Evolutionary conservation across 768 basidiomycete species (phyloP), one percentile per base, ranked within the genome.

Genomic region (Suillus fuscotomentosus): DNA sequence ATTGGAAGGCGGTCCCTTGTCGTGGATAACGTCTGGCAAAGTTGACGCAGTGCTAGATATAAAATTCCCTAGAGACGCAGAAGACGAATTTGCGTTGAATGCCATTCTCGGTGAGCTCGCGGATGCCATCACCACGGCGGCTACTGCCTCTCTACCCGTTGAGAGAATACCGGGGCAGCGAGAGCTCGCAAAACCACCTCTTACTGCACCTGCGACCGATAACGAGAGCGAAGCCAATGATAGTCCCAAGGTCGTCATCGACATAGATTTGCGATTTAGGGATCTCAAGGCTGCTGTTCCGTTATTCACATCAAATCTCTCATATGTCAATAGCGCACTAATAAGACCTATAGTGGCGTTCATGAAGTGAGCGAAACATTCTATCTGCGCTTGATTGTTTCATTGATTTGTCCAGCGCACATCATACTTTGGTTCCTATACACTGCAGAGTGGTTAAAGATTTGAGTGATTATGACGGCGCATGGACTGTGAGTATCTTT

Each of bases 1-100:
- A 3, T 83, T 84, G 61, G 92, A 90, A 66, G 93, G 95, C 8
- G 74, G 74, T 8, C 95, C 96, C 14, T 90, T 99, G 65, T 95
- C 95, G 2, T 99, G 97, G 97, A 95, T 99, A 65, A 96, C 92
- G 0, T 93, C 96, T 0, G 97, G 97, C 50, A 97, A 97, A 76
- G 84, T 97, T 34, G 97, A 99, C 72, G 93, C 95, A 11, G 97
- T 99, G 6, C 84, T 98, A 27, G 97, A 99, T 77, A 96, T 99
- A 78, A 95, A 96, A 72, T 99, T 99, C 76, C 96, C 97, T 27
- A 88, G 87, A 20, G 89, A 94, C 69, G 86, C 87, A 11, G 89
- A 90, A 63, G 84, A 84, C 51, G 85, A 88, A 67, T 77, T 84
- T 20, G 86, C 88, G 20, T 82, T 97, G 69, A 90, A 92, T 68